Percentiles rank a stretch among this genome's conserved stretches.
Evolutionary conservation across 768 basidiomycete genomes (phyloP).

Genomic region (Boletus subparvulus): DNA sequence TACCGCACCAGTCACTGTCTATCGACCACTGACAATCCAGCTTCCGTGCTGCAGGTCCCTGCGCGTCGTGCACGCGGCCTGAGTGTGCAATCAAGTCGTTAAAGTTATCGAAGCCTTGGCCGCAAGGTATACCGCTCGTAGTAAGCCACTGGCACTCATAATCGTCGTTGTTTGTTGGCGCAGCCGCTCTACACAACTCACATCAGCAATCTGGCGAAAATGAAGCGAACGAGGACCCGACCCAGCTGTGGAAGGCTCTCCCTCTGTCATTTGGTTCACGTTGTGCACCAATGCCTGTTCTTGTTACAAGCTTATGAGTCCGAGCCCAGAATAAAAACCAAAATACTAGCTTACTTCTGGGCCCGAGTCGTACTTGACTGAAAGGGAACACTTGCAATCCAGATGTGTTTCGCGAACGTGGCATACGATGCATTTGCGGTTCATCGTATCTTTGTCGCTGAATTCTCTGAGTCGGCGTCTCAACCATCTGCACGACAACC

Average conservation of each 20-base stretch:
- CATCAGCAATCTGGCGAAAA: neutral
- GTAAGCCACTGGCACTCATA: conserved; percentile 7
- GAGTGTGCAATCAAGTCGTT: conserved; percentile 7
- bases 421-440: conserved; percentile 16
- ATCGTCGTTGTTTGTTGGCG: neutral
- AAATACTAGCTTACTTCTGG: neutral
- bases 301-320: conserved; percentile 2
- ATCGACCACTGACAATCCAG: conserved; percentile 7
- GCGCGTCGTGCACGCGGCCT: neutral
- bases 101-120: neutral
- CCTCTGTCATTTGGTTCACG: neutral
- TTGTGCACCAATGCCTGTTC: neutral
- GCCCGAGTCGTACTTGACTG: neutral
- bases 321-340: neutral
- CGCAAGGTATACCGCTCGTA: neutral
- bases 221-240: neutral
- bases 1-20: neutral
- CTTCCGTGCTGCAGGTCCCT: neutral
- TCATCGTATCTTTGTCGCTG: neutral
- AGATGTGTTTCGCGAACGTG: conserved; percentile 19
- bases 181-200: neutral
- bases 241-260: neutral
- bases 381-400: conserved; percentile 1
- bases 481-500: conserved; percentile 3
- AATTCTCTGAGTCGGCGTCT: conserved; percentile 4